phyloP scores from a whole-genome alignment of 1,284 basidiomycete species.

The Mrakiaceae sp. region DNA sequence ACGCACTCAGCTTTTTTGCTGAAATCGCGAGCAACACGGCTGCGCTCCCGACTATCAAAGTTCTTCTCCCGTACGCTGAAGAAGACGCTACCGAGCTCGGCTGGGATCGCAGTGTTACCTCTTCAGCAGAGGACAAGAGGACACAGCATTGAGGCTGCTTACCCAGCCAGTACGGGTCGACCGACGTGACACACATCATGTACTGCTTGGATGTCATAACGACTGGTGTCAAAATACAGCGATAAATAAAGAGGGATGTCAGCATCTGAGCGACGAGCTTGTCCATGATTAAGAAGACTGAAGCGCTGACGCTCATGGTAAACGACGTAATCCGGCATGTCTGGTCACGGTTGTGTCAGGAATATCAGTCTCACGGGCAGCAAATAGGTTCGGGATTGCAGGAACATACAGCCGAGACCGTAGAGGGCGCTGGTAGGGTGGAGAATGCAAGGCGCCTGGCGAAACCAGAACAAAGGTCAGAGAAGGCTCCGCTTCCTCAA shows the following conservation, averaged over 20 bases:
- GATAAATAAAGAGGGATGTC: background rate
- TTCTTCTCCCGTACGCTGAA: constrained; percentile 92
- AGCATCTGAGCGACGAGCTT: constrained; percentile 17
- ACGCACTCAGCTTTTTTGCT: constrained; percentile 80
- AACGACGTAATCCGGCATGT: constrained; percentile 90
- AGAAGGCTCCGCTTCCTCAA: background rate
- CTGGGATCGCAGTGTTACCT: constrained; percentile 34
- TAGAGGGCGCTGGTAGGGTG: constrained; percentile 96
- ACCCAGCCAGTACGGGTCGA: constrained; percentile 93
- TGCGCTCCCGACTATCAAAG: constrained; percentile 62
- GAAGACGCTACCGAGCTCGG: constrained; percentile 85
- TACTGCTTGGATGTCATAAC: constrained; percentile 88
- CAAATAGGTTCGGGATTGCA: no score
- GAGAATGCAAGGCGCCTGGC: constrained; percentile 40
- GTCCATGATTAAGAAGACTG: background rate
- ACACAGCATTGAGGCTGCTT: constrained; percentile 22
- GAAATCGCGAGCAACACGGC: constrained; percentile 74
- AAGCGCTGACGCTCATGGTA: constrained; percentile 63
- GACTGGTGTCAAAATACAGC: constrained; percentile 30
- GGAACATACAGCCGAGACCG: constrained; percentile 74
- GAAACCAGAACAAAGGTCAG: background rate
- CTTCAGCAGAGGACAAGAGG: background rate
- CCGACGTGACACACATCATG: constrained; percentile 92
- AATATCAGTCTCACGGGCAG: no score
- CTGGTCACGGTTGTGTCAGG: constrained; percentile 34